These are phyloP conservation scores for Calophaca sinica DNA, from an alignment of 306 rosid genomes.

Conservation along the genomic window DNA sequence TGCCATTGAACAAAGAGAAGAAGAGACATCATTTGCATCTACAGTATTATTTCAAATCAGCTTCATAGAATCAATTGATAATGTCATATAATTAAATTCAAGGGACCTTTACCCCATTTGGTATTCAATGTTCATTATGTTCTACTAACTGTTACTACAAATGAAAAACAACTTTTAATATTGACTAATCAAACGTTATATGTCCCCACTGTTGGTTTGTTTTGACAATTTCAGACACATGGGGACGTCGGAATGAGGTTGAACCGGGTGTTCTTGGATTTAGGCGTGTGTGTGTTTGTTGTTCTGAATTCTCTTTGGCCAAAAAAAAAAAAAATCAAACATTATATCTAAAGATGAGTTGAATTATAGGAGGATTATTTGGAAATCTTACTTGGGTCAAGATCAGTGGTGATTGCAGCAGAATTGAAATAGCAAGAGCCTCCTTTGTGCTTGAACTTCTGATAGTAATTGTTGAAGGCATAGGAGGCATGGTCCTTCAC, in stretches of 20 bases:
- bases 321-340: no score
- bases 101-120: conserved; percentile 39
- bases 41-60: neutral
- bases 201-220: no score
- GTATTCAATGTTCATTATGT: neutral
- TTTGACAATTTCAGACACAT: no score
- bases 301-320: no score
- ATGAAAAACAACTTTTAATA: no score
- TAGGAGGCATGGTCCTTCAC: conserved; percentile 71
- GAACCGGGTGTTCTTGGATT: no score
- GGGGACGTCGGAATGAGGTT: no score
- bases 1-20: conserved; percentile 45
- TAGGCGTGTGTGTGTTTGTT: no score
- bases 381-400: conserved; percentile 75
- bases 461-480: conserved; percentile 77
- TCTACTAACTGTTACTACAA: no score
- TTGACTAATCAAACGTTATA: no score
- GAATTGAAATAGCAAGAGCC: conserved; percentile 77
- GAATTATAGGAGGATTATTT: conserved; percentile 24
- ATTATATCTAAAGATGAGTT: neutral
- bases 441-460: conserved; percentile 70
- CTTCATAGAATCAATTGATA: neutral
- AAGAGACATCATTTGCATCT: neutral
- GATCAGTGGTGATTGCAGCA: conserved; percentile 75
- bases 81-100: conserved; percentile 36